Conservation (phyloP, 257 asterid genomes). For the Nemophila menziesii region DNA sequence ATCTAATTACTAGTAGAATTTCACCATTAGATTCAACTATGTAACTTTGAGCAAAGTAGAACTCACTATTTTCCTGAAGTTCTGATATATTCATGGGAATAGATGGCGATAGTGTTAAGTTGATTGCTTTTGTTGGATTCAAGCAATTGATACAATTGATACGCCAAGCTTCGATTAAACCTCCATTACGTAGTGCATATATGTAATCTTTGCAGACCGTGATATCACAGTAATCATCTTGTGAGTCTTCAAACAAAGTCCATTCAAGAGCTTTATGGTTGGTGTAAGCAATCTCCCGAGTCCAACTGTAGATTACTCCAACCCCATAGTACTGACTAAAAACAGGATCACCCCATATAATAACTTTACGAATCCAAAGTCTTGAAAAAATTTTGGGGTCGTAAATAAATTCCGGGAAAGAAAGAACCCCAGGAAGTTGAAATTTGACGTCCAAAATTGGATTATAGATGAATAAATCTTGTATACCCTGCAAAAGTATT, state of each 20-base stretch:
- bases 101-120: too few relatives aligned
- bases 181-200: too few relatives aligned
- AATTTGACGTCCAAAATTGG: background rate
- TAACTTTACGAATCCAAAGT: background rate
- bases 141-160: too few relatives aligned
- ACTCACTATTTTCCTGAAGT: too few relatives aligned
- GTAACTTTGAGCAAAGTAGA: too few relatives aligned
- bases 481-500: background rate
- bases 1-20: too few relatives aligned
- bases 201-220: too few relatives aligned
- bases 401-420: background rate
- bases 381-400: background rate
- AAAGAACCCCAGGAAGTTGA: background rate
- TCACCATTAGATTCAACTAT: too few relatives aligned
- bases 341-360: conserved; percentile 2
- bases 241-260: background rate
- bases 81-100: too few relatives aligned
- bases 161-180: too few relatives aligned
- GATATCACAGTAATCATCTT: too few relatives aligned
- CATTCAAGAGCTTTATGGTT: background rate
- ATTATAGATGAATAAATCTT: background rate
- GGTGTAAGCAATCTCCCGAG: background rate
- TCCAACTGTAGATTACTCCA: background rate
- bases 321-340: background rate
- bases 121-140: too few relatives aligned